phyloP scores from a whole-genome alignment of 1,284 basidiomycete species.

The Malassezia slooffiae region DNA sequence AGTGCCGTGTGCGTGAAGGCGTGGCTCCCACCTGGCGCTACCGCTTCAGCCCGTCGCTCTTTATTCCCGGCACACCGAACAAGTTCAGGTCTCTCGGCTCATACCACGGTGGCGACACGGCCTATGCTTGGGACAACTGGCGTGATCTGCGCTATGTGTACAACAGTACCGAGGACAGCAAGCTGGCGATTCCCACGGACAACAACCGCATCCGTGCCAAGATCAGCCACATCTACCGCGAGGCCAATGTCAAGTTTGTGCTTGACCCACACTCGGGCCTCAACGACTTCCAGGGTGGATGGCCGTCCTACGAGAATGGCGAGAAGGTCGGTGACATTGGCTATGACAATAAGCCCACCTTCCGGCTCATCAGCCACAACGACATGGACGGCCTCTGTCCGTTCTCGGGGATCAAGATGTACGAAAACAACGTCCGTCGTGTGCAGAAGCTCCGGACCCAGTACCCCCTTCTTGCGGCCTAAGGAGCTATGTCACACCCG shows the following conservation, averaged over 20 bases:
- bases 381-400: slow-evolving; percentile 12
- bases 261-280: slow-evolving; percentile 13
- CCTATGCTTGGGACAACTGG: slow-evolving; percentile 14
- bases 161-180: not conserved
- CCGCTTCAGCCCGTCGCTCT: slow-evolving; percentile 14
- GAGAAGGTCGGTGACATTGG: slow-evolving; percentile 10
- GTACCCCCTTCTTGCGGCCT: too few species aligned
- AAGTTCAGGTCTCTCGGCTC: slow-evolving; percentile 3
- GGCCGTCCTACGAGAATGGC: slow-evolving; percentile 2
- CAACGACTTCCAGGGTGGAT: slow-evolving; percentile 6
- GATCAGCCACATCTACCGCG: slow-evolving; percentile 6
- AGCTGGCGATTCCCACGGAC: slow-evolving; percentile 1
- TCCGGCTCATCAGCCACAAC: not conserved
- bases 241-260: slow-evolving; percentile 10
- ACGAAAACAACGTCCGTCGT: slow-evolving; percentile 4
- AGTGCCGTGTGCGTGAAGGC: slow-evolving; percentile 4
- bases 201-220: not conserved
- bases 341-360: slow-evolving; percentile 5
- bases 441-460: too few species aligned
- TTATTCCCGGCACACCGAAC: slow-evolving; percentile 8
- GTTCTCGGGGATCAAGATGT: slow-evolving; percentile 2
- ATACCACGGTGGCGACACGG: slow-evolving; percentile 14
- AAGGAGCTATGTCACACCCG: too few species aligned
- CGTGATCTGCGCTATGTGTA: not conserved
- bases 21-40: slow-evolving; percentile 15